Evolutionary conservation across 2,329 filamentous ascomycete genomes (phyloP), one percentile per base, ranked within the genome.

Genomic region (Penicillium sp.): DNA sequence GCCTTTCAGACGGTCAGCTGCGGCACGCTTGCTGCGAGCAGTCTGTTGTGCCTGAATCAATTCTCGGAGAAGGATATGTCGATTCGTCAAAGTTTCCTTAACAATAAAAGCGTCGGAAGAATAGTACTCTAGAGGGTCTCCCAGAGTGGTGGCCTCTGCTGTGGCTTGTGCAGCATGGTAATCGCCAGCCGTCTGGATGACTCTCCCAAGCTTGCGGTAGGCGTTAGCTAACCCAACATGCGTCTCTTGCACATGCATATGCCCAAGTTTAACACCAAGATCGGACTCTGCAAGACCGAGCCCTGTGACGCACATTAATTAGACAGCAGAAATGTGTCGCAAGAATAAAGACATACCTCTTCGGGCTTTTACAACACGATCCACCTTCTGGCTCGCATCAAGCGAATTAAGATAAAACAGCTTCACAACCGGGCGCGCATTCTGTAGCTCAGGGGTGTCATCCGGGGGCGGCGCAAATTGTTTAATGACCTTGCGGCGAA

Each of bases 381-480:
- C 94, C 30, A 99, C 85, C 75, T 97, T 97, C 74, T 99, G 94
- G 45, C 91, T 91, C n/a, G 91, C 86, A 70, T 97, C 94, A 91
- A 99, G 96, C 6, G 91, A 88, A 20, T 90, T 91, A 21, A 99
- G 79, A 69, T 99, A 99, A 71, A 99, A 97, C 48, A 92, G 82
- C 77, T 99, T 99, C 38, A 97, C 94, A 45, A 91, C 81, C 0
- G 94, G 94, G 53, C 94, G 84, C 20, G 92, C 91, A 65, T 94
- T 88, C 61, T 93, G 87, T 55, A 99, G 81, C 77, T 99, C 94
- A 9, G 93, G 92, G 1, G 94, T 97, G 72, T 99, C 94, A 73
- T 99, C 94, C 12, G 94, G 92, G 0, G 94, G 94, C 30, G 94
- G 94, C 38, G 94, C 93, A 74, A 99, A 99, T 73, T 99, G 94